Conservation (phyloP, 306 rosid species). For the Corylus americana region DNA sequence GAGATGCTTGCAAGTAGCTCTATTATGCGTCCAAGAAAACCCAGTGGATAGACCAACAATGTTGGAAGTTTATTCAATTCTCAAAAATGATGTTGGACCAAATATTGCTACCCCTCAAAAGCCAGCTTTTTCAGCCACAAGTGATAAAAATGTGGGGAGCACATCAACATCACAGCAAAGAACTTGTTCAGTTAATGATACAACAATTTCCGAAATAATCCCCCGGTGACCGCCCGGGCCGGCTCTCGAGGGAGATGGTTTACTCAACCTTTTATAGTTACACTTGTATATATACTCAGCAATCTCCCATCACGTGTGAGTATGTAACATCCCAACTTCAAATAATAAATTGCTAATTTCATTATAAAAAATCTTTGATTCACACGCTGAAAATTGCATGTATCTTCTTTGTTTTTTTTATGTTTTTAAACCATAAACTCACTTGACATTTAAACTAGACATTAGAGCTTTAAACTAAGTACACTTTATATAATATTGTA, state of each 20-base stretch:
- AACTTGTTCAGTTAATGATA: conserved; percentile 4
- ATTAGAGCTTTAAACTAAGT: no score
- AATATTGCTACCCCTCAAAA: conserved; percentile 8
- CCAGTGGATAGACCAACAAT: conserved; percentile 43
- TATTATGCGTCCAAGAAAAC: conserved; percentile 38
- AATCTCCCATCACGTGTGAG: no score
- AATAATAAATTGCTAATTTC: no score
- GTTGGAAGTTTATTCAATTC: conserved; percentile 37
- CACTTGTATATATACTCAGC: no score
- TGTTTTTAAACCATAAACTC: no score
- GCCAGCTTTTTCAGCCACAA: conserved; percentile 33
- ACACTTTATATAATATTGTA: no score
- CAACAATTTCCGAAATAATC: conserved; percentile 17
- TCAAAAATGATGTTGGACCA: conserved; percentile 23
- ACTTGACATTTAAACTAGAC: no score
- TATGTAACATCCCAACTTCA: no score
- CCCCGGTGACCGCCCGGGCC: not conserved
- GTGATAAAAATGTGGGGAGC: not conserved
- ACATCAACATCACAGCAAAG: not conserved
- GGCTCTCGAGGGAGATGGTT: not conserved
- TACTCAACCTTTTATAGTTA: not conserved
- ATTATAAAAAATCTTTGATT: no score
- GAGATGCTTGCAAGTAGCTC: conserved; percentile 42
- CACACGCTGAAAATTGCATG: no score
- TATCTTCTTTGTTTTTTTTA: no score